These are phyloP conservation scores for Mollisiaceae sp. DNA, from an alignment of 2,329 filamentous ascomycete species.

Conservation along the genomic window DNA sequence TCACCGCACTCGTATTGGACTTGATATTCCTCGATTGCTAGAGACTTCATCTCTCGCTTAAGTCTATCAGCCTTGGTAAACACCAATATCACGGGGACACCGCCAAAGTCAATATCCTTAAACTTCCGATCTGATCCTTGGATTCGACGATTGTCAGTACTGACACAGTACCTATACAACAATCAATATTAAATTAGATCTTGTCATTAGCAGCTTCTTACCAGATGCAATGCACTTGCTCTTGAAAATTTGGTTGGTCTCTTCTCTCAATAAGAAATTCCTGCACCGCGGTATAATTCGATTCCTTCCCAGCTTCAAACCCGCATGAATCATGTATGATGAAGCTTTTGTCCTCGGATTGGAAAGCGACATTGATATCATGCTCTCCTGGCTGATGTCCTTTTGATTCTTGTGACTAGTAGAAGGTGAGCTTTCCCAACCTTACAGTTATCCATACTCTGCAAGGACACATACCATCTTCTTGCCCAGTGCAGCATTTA, in stretches of 20 bases:
- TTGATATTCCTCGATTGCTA: slow-evolving; percentile 14
- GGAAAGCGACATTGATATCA: not conserved
- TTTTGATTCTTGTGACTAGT: slow-evolving; percentile 10
- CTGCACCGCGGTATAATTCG: not conserved
- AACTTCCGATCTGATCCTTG: slow-evolving; percentile 12
- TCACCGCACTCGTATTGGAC: slow-evolving; percentile 5
- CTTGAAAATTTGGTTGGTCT: not conserved
- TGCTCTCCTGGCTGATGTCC: slow-evolving; percentile 7
- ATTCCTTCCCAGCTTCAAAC: not conserved
- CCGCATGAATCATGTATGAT: slow-evolving; percentile 11
- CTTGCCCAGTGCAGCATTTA: slow-evolving; percentile 2
- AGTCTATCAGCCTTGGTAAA: slow-evolving; percentile 13
- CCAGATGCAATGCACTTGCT: slow-evolving; percentile 12
- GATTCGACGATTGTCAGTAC: slow-evolving; percentile 9
- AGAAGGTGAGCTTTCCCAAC: not conserved
- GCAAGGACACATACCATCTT: not conserved
- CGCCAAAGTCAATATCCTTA: slow-evolving; percentile 9
- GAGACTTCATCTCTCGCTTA: slow-evolving; percentile 15
- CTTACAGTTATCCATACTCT: not conserved
- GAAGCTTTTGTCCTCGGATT: slow-evolving; percentile 5
- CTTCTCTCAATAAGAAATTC: slow-evolving; percentile 7
- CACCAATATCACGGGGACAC: slow-evolving; percentile 10
- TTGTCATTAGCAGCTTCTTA: not conserved
- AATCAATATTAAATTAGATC: not conserved
- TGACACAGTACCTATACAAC: not conserved